Evolutionary conservation across 805 yeast genomes (phyloP).

Genomic region (Tetrapisispora fleetii): DNA sequence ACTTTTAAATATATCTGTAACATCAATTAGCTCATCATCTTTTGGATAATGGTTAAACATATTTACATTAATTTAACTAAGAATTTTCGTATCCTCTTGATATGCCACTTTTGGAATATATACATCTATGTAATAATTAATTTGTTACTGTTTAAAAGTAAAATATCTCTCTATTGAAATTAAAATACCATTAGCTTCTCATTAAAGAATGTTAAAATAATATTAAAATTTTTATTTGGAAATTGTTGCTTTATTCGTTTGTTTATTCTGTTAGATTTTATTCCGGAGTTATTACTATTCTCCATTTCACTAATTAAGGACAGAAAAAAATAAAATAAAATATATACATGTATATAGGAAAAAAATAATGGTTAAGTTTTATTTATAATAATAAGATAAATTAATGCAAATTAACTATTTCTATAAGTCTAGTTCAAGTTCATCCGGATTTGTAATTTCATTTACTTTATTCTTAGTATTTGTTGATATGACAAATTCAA

Average conservation of each 20-base stretch:
- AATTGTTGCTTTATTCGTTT: too few relatives aligned
- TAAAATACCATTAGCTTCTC: not conserved
- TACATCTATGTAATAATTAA: too few relatives aligned
- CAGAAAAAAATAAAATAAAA: too few relatives aligned
- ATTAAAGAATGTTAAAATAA: not conserved
- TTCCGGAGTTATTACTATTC: too few relatives aligned
- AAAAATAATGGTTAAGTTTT: too few relatives aligned
- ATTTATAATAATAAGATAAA: too few relatives aligned
- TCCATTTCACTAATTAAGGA: too few relatives aligned
- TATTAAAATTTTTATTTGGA: too few relatives aligned
- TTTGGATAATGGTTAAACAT: not conserved
- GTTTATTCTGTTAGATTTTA: too few relatives aligned
- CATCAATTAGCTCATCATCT: conserved; percentile 31
- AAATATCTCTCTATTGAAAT: not conserved
- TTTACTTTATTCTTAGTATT: conserved; percentile 16
- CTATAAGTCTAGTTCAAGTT: conserved; percentile 45
- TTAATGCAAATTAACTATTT: not conserved
- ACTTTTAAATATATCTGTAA: conserved; percentile 43
- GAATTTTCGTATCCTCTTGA: not conserved
- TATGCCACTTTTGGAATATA: not conserved
- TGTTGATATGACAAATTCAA: conserved; percentile 43
- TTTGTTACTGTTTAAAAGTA: too few relatives aligned
- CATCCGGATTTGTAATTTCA: conserved; percentile 40
- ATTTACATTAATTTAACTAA: not conserved
- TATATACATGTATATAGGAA: too few relatives aligned